phyloP scores from a whole-genome alignment of 768 basidiomycete genomes.

The Antrodiella citrinella region DNA sequence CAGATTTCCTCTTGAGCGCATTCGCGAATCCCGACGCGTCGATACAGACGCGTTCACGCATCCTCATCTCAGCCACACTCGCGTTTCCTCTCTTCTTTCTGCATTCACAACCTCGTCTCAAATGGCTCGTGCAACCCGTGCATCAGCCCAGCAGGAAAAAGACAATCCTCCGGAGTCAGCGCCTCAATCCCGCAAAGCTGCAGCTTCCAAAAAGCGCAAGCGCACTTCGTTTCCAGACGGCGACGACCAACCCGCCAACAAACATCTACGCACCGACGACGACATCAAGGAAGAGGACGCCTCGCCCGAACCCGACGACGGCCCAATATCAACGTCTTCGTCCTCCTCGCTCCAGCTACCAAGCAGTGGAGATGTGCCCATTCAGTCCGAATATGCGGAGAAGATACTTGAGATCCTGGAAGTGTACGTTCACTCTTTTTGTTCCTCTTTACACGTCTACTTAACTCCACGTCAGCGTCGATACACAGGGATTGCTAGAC shows the following conservation, averaged over 20 bases:
- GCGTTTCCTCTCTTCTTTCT: conserved; percentile 21
- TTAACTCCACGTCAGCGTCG: conserved; percentile 42
- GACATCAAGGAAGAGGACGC: conserved; percentile 26
- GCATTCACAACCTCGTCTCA: conserved; percentile 6
- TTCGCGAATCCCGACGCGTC: conserved; percentile 17
- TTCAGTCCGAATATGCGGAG: conserved; percentile 36
- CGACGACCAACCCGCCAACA: conserved; percentile 42
- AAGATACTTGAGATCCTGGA: conserved; percentile 55
- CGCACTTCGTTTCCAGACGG: conserved; percentile 37
- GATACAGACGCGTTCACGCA: conserved; percentile 14
- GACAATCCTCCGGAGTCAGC: conserved; percentile 20
- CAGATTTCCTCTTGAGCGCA: no score
- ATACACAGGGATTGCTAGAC: conserved; percentile 72
- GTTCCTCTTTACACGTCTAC: conserved; percentile 5
- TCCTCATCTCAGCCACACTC: conserved; percentile 23
- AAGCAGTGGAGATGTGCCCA: conserved; percentile 39
- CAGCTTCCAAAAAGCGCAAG: conserved; percentile 58
- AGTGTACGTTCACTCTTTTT: conserved; percentile 30
- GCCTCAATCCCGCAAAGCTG: conserved; percentile 22
- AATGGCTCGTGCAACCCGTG: conserved; percentile 79
- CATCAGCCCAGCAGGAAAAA: conserved; percentile 38
- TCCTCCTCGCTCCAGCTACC: conserved; percentile 18
- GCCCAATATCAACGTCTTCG: conserved; percentile 4
- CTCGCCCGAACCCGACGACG: conserved; percentile 16
- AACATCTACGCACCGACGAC: conserved; percentile 38